These are phyloP conservation scores for Chytriomyces confervae DNA, from an alignment of 192 early-diverging fungal genomes.

Conservation along the genomic window DNA sequence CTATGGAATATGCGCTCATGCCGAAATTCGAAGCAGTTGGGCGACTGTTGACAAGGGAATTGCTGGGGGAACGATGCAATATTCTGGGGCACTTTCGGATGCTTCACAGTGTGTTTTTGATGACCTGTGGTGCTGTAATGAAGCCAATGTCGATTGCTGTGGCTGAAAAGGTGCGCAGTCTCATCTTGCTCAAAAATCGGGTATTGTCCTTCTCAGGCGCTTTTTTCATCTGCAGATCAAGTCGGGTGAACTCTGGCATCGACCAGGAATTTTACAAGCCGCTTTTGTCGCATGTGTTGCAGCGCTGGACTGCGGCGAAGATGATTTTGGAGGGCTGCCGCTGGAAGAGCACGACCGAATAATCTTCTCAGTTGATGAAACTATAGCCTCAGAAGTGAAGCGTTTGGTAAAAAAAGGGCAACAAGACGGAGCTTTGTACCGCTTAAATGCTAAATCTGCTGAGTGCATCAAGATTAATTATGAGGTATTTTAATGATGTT, in stretches of 20 bases:
- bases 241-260: constrained; percentile 18
- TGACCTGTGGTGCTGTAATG: constrained; percentile 26
- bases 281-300: constrained; percentile 21
- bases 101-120: constrained; percentile 27
- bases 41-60: neutral
- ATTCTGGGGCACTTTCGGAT: constrained; percentile 21
- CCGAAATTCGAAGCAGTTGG: constrained; percentile 24
- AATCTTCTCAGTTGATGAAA: constrained; percentile 18
- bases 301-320: constrained; percentile 6
- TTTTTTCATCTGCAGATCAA: constrained; percentile 13
- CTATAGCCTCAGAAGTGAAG: neutral
- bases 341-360: constrained; percentile 16
- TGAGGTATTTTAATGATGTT: constrained; percentile 12
- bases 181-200: neutral
- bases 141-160: constrained; percentile 1
- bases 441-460: neutral
- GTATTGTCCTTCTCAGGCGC: neutral
- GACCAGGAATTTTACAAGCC: constrained; percentile 21
- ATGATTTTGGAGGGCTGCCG: neutral
- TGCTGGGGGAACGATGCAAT: constrained; percentile 6
- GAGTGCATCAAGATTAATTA: constrained; percentile 25
- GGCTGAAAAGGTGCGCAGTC: constrained; percentile 13
- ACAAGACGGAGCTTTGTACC: neutral
- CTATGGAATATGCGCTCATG: neutral
- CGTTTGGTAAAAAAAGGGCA: neutral